These are phyloP conservation scores for Aspergillus udagawae DNA, from an alignment of 2,329 filamentous ascomycete species.

Conservation along the genomic window DNA sequence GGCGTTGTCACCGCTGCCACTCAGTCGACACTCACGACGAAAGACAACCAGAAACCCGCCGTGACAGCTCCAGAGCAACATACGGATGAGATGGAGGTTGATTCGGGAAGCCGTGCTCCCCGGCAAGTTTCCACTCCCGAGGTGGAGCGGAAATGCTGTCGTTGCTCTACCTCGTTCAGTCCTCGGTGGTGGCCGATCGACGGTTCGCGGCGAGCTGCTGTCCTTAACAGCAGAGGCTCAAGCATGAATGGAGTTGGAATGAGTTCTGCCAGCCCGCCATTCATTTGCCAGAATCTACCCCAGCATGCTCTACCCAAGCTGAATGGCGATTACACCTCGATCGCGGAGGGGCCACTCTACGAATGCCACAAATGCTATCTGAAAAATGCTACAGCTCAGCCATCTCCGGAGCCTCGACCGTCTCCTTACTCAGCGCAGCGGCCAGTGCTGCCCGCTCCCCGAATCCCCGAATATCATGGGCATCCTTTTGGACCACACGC, in stretches of 20 bases:
- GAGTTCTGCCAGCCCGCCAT: conserved; percentile 22
- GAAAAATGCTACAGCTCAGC: conserved; percentile 37
- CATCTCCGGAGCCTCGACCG: conserved; percentile 31
- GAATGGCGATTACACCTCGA: conserved; percentile 25
- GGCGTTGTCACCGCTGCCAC: conserved; percentile 15
- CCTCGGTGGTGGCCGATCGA: conserved; percentile 60
- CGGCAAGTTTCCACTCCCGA: conserved; percentile 15
- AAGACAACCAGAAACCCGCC: conserved; percentile 21
- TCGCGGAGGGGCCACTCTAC: conserved; percentile 43
- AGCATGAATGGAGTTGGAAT: conserved; percentile 31
- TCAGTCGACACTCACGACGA: conserved; percentile 13
- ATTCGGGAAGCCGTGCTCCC: conserved; percentile 22
- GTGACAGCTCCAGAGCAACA: conserved; percentile 17
- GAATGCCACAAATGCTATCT: conserved; percentile 72
- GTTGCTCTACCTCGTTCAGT: conserved; percentile 39
- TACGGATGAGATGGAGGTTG: conserved; percentile 29
- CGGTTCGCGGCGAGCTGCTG: conserved; percentile 49
- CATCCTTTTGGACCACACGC: conserved; percentile 29
- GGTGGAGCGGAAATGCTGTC: conserved; percentile 33
- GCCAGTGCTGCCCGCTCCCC: conserved; percentile 31
- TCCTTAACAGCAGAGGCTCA: conserved; percentile 44
- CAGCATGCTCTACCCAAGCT: conserved; percentile 21
- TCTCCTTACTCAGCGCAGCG: conserved; percentile 33
- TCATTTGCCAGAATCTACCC: conserved; percentile 23
- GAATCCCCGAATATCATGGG: conserved; percentile 27